A percentile compares a stretch with the other conserved stretches of the same genome.
phyloP scores from a whole-genome alignment of 1,139 yeast genomes.

The Geotrichum citri-aurantii region DNA sequence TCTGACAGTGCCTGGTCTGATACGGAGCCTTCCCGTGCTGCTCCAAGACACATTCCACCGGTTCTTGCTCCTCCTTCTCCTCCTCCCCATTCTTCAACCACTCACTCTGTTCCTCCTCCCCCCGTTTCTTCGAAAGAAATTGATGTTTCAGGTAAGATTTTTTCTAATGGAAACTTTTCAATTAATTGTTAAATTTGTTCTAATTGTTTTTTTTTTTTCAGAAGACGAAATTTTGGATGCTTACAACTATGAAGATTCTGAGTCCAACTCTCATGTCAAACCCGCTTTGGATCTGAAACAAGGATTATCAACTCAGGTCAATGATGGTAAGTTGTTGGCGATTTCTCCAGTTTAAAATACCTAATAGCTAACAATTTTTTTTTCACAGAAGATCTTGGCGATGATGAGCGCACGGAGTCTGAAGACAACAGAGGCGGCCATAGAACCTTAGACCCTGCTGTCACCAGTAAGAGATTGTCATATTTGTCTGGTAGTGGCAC shows the following conservation, averaged over 20 bases:
- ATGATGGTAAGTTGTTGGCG: neutral
- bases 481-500: conserved; percentile 29
- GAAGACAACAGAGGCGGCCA: conserved; percentile 23
- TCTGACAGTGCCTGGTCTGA: conserved; percentile 16
- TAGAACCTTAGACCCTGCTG: conserved; percentile 11
- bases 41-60: neutral
- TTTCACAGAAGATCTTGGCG: conserved; percentile 30
- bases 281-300: neutral
- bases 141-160: neutral
- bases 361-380: neutral
- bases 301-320: neutral
- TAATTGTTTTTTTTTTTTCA: neutral
- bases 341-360: neutral
- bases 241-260: conserved; percentile 2
- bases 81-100: no score
- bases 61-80: neutral
- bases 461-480: conserved; percentile 23
- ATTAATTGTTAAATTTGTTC: neutral
- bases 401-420: conserved; percentile 34
- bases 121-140: neutral
- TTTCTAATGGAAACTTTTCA: neutral
- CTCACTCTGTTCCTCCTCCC: neutral
- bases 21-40: neutral
- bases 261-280: neutral
- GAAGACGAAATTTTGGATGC: neutral